These are phyloP conservation scores for Phlyctochytrium bullatum DNA, from an alignment of 192 early-diverging fungal species.

Conservation along the genomic window DNA sequence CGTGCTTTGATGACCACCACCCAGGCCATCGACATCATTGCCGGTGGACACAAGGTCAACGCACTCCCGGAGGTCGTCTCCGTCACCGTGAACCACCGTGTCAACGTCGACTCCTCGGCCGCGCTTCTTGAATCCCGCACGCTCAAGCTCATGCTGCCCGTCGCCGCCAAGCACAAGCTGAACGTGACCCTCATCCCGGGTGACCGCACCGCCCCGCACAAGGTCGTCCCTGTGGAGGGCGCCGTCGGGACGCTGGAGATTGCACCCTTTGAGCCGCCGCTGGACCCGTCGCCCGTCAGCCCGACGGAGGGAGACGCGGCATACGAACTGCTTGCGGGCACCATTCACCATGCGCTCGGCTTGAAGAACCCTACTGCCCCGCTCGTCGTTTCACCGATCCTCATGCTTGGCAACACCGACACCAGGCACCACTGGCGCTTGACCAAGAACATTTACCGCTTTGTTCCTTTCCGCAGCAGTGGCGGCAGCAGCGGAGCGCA, in stretches of 20 bases:
- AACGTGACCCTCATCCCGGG: constrained; percentile 4
- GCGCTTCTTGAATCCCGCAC: constrained; percentile 12
- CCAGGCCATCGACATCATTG: constrained; percentile 45
- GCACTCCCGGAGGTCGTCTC: constrained; percentile 36
- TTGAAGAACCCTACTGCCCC: not conserved
- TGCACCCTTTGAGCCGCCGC: constrained; percentile 15
- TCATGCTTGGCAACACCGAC: constrained; percentile 46
- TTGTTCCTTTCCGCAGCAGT: not conserved
- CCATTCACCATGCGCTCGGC: constrained; percentile 28
- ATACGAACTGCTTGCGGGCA: constrained; percentile 36
- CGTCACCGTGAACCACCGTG: constrained; percentile 39
- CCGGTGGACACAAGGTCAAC: constrained; percentile 47
- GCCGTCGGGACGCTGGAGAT: constrained; percentile 10
- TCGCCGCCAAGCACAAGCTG: constrained; percentile 9
- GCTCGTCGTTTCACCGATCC: constrained; percentile 30
- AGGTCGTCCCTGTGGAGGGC: not conserved
- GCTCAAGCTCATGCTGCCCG: constrained; percentile 12
- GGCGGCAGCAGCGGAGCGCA: constrained; percentile 23
- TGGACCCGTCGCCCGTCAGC: constrained; percentile 34
- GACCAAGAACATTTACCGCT: constrained; percentile 39
- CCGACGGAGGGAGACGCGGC: constrained; percentile 7
- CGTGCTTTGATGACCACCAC: constrained; percentile 31
- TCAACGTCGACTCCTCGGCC: constrained; percentile 21
- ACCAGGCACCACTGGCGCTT: constrained; percentile 37
- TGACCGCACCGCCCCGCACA: not conserved